These are phyloP conservation scores for Fusarium palustre DNA, from an alignment of 2,329 filamentous ascomycete genomes.

Conservation along the genomic window DNA sequence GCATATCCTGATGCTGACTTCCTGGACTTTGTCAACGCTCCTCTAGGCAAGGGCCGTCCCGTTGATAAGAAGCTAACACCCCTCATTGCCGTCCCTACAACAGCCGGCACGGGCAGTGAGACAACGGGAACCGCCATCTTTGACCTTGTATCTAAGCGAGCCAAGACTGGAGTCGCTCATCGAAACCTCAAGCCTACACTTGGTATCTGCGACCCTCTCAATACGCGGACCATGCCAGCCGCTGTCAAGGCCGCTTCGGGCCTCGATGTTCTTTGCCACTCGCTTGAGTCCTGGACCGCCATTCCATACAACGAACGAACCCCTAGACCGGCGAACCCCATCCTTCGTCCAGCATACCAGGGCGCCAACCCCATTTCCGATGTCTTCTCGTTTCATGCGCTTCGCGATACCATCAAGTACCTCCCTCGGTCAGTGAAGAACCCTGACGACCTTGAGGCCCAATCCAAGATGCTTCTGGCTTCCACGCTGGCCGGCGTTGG, in stretches of 20 bases:
- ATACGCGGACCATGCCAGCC: conserved; percentile 95
- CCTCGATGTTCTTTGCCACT: conserved; percentile 94
- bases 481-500: conserved; percentile 94
- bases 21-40: conserved; percentile 97
- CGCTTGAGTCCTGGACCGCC: conserved; percentile 96
- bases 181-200: conserved; percentile 95
- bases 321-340: conserved; percentile 87
- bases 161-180: conserved; percentile 96
- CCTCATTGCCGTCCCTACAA: conserved; percentile 85
- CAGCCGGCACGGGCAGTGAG: conserved; percentile 88
- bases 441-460: conserved; percentile 91
- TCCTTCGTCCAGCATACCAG: conserved; percentile 93
- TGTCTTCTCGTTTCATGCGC: conserved; percentile 91
- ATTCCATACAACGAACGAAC: conserved; percentile 91
- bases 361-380: conserved; percentile 98
- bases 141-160: conserved; percentile 87
- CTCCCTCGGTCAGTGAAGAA: conserved; percentile 88
- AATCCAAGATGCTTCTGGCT: conserved; percentile 94
- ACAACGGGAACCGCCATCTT: conserved; percentile 99
- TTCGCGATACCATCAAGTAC: conserved; percentile 88
- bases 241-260: conserved; percentile 93
- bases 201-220: conserved; percentile 86
- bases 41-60: conserved; percentile 85
- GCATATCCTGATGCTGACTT: conserved; percentile 93
- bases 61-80: conserved; percentile 77